These are phyloP conservation scores for Cercophora scortea DNA, from an alignment of 495 filamentous ascomycete genomes.

Conservation along the genomic window DNA sequence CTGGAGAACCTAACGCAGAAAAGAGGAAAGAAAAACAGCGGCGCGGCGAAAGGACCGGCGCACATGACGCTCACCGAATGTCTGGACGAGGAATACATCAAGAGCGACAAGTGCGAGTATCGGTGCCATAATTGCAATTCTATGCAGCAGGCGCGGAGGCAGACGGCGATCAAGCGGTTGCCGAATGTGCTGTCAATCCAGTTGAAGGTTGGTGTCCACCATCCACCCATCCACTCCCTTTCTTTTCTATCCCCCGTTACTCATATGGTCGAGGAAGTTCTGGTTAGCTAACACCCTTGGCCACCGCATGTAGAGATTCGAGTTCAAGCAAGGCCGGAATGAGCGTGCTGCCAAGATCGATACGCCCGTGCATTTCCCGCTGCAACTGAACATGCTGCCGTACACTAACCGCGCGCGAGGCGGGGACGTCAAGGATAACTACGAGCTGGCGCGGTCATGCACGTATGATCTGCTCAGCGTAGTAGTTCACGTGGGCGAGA, in stretches of 20 bases:
- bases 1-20: constrained; percentile 54
- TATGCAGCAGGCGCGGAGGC: constrained; percentile 66
- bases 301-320: constrained; percentile 56
- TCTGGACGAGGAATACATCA: constrained; percentile 73
- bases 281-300: not conserved
- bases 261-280: no score
- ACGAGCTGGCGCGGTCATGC: constrained; percentile 45
- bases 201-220: constrained; percentile 55
- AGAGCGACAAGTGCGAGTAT: constrained; percentile 68
- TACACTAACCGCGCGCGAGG: constrained; percentile 60
- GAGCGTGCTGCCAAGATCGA: constrained; percentile 70
- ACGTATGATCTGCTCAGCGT: constrained; percentile 79
- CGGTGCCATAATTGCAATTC: constrained; percentile 69
- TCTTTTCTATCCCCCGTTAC: not conserved
- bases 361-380: constrained; percentile 70
- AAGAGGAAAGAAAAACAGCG: constrained; percentile 34
- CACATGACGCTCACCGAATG: constrained; percentile 61
- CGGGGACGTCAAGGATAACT: constrained; percentile 32
- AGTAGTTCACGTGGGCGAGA: constrained; percentile 78
- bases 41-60: constrained; percentile 23
- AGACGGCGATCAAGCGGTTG: constrained; percentile 68
- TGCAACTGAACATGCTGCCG: constrained; percentile 80
- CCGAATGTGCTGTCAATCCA: constrained; percentile 88
- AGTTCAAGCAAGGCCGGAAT: constrained; percentile 53
- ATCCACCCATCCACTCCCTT: no score